These are phyloP conservation scores for Quercus cerris DNA, from an alignment of 306 rosid species.

Conservation along the genomic window DNA sequence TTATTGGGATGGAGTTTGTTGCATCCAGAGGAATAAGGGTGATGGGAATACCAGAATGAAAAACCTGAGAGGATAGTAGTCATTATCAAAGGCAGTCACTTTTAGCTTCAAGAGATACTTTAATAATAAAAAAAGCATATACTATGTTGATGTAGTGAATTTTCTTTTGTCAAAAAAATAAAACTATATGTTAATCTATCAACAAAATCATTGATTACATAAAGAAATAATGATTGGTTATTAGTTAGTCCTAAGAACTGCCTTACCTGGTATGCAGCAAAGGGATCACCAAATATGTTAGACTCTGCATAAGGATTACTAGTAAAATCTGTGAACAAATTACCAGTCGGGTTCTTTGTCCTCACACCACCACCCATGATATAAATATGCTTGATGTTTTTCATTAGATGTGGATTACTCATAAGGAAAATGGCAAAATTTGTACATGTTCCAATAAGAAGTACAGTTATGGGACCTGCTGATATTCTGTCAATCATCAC, in stretches of 20 bases:
- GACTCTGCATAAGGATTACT: constrained; percentile 88
- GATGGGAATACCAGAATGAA: constrained; percentile 91
- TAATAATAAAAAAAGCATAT: background rate
- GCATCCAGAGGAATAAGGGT: constrained; percentile 96
- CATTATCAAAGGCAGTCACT: constrained; percentile 5
- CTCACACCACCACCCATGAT: constrained; percentile 94
- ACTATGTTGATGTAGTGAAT: background rate
- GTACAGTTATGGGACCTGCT: constrained; percentile 61
- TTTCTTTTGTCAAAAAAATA: no score
- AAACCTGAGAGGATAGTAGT: constrained; percentile 43
- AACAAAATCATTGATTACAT: background rate
- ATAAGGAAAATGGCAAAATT: constrained; percentile 81
- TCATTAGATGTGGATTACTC: constrained; percentile 77
- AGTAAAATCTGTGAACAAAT: constrained; percentile 62
- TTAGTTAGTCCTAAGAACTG: background rate
- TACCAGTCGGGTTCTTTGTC: constrained; percentile 79
- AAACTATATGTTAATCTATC: background rate
- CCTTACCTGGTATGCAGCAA: constrained; percentile 87
- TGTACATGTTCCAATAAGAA: constrained; percentile 70
- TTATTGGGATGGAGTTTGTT: constrained; percentile 78
- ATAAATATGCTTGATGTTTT: constrained; percentile 75
- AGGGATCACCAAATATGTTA: constrained; percentile 85
- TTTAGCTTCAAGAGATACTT: background rate
- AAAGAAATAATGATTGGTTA: no score
- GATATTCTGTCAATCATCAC: constrained; percentile 84